These are phyloP conservation scores for Cinchona pubescens DNA, from an alignment of 257 asterid genomes.

Conservation along the genomic window DNA sequence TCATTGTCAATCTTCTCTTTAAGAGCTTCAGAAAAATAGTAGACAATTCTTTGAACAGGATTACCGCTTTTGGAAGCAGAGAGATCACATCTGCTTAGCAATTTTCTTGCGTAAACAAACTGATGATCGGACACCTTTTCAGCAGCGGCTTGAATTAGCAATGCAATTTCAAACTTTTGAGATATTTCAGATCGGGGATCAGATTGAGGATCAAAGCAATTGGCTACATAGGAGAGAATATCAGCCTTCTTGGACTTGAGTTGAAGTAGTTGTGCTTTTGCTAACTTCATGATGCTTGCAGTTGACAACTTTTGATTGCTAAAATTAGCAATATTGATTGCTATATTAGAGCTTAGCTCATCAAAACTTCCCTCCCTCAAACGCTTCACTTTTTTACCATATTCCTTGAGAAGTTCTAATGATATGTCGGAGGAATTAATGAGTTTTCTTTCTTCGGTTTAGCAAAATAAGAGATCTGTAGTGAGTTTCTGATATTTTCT, in stretches of 20 bases:
- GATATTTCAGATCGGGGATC: conserved; percentile 30
- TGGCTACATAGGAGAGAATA: background rate
- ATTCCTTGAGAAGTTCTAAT: conserved; percentile 6
- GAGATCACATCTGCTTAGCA: conserved; percentile 24
- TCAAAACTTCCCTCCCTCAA: background rate
- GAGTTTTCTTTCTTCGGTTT: background rate
- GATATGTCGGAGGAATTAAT: background rate
- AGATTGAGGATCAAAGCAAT: background rate
- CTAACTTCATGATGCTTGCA: conserved; percentile 20
- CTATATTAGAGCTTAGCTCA: background rate
- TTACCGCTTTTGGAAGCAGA: conserved; percentile 30
- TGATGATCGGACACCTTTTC: conserved; percentile 38
- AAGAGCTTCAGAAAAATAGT: conserved; percentile 36
- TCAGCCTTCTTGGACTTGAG: conserved; percentile 2
- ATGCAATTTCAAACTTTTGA: conserved; percentile 37
- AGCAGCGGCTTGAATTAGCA: conserved; percentile 46
- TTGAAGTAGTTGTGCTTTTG: conserved; percentile 10
- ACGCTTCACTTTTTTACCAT: conserved; percentile 1
- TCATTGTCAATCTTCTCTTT: conserved; percentile 26
- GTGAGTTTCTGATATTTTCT: background rate
- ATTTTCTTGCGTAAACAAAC: conserved; percentile 29
- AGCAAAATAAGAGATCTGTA: background rate
- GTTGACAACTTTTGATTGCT: background rate
- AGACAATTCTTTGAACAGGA: conserved; percentile 33
- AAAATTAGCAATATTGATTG: background rate